These are phyloP conservation scores for Mercurialis annua DNA, from an alignment of 345 rosid genomes.

Conservation along the genomic window DNA sequence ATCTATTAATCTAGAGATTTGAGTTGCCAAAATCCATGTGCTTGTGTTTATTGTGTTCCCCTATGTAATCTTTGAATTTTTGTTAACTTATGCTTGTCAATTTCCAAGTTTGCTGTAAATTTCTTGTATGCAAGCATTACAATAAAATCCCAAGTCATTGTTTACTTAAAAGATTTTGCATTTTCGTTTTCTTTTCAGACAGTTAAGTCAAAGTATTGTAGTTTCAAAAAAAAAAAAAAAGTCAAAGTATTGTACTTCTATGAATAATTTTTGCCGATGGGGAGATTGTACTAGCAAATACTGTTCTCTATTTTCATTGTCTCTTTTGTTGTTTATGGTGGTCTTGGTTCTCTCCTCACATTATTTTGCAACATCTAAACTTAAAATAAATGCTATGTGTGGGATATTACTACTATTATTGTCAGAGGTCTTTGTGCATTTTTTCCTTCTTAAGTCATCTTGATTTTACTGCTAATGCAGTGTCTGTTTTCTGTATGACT, in stretches of 20 bases:
- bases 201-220: background rate
- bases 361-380: background rate
- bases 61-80: background rate
- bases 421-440: background rate
- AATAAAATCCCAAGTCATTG: background rate
- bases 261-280: background rate
- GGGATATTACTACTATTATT: background rate
- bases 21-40: background rate
- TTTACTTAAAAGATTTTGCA: background rate
- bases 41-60: background rate
- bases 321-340: background rate
- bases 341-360: background rate
- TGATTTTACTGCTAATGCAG: background rate
- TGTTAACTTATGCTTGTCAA: background rate
- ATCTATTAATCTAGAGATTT: conserved; percentile 2
- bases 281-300: background rate
- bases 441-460: background rate
- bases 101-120: background rate
- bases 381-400: background rate
- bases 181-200: background rate
- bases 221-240: too few relatives aligned
- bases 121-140: background rate
- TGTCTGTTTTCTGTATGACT: conserved; percentile 9
- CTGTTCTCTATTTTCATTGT: background rate
- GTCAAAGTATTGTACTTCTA: background rate